Evolutionary conservation across 768 basidiomycete species (phyloP).

Genomic region (Auricularia auricula-judae): DNA sequence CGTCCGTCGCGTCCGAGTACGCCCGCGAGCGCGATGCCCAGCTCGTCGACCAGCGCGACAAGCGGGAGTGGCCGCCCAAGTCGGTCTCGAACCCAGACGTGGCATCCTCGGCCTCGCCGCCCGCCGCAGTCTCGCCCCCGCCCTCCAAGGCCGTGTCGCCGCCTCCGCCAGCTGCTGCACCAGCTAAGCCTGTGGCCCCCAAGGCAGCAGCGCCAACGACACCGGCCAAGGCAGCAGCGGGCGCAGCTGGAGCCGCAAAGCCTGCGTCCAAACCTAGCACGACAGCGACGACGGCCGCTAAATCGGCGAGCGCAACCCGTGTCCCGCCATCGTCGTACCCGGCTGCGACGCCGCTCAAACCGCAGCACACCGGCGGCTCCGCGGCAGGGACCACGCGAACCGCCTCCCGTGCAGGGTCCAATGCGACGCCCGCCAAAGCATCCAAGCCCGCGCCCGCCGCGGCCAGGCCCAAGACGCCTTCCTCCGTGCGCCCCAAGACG

Average conservation of each 20-base stretch:
- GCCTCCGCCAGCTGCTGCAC: conserved; percentile 8
- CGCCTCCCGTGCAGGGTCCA: conserved; percentile 11
- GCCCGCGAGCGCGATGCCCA: conserved; percentile 30
- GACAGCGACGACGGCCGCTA: conserved; percentile 1
- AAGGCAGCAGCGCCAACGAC: conserved; percentile 21
- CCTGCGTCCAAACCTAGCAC: neutral
- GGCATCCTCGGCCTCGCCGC: conserved; percentile 6
- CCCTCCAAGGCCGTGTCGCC: conserved; percentile 11
- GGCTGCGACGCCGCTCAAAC: conserved; percentile 15
- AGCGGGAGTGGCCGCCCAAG: conserved; percentile 69
- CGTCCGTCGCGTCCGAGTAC: conserved; percentile 60
- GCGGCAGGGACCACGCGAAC: conserved; percentile 12
- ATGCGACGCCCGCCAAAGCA: conserved; percentile 7
- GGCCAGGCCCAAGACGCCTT: conserved; percentile 3
- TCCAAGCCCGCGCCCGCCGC: conserved; percentile 12
- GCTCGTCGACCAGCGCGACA: conserved; percentile 44
- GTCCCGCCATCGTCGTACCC: neutral
- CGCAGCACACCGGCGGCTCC: conserved; percentile 33
- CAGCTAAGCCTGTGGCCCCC: conserved; percentile 18
- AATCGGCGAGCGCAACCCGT: neutral
- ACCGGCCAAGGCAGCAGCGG: neutral
- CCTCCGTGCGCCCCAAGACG: conserved; percentile 27
- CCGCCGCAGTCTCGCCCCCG: conserved; percentile 12
- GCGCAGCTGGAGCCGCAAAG: neutral
- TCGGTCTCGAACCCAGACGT: conserved; percentile 12